Base-by-base conservation (phyloP, 352 stramenopile genomes). In the Phytopythium boreale region DNA sequence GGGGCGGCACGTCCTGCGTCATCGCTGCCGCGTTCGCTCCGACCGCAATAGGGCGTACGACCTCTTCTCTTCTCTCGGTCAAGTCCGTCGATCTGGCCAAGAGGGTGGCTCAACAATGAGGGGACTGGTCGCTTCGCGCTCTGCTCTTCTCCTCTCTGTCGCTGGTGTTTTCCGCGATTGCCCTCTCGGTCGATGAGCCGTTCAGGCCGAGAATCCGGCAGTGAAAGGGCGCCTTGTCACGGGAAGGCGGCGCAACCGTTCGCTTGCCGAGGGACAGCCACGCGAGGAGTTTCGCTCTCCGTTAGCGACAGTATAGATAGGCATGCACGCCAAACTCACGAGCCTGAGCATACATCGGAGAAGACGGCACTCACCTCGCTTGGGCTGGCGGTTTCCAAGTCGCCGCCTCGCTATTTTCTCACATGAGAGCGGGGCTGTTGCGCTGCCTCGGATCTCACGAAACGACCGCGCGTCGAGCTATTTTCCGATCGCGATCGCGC, bases 1-100 rank as follows among this genome's bases (percentile, higher is more conserved):
- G 75, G 62, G 82, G 82, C 61, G 61, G 56, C 26, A 56, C 61
- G 36, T 70, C 67, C 7, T 68, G 62, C 26, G 69, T 71, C 69
- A 76, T 76, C 2, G 29, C 58, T 56, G 41, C 27, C 53, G 11
- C n/a, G 29, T 41, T 41, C 10, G 37, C 49, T 58, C 22, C 24
- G 26, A 51, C 41, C 41, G 22, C 61, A 46, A 39, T 17, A 8
- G 24, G 14, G 19, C 31, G 22, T 2, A 24, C 14, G 29, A 10
- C 37, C n/a, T 29, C 29, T 26, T 44, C 34, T 4, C 20, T 43
- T n/a, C 20, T 26, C 52, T 46, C n/a, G 31, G 4, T 59, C 52
- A 19, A 36, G 8, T 6, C 11, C 22, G 29, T 19, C 5, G 26
- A n/a, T 19, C 22, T 31, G 24, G 24, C 47, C 47, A 55, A 26